Evolutionary conservation across 2,329 filamentous ascomycete species (phyloP).

Genomic region (Penicillium sp.): DNA sequence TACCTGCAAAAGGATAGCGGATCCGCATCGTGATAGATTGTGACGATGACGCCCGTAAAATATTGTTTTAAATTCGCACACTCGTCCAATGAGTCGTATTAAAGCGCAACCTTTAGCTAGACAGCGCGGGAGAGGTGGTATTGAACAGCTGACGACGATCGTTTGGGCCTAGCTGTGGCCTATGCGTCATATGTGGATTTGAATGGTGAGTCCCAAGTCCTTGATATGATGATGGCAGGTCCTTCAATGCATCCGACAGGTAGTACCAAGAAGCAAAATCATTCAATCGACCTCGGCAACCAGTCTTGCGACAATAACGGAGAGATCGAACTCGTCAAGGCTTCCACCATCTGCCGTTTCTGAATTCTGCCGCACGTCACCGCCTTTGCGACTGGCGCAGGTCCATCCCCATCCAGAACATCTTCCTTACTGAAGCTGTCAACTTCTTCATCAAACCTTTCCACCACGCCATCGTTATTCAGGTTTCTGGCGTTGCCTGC

Average conservation of each 20-base stretch:
- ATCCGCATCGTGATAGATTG: slow-evolving; percentile 72
- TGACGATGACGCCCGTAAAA: neutral
- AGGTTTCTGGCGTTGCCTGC: slow-evolving; percentile 38
- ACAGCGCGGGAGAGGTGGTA: neutral
- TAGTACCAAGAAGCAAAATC: neutral
- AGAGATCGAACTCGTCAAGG: neutral
- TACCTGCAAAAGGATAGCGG: slow-evolving; percentile 86
- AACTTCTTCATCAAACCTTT: slow-evolving; percentile 48
- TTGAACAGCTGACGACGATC: slow-evolving; percentile 20
- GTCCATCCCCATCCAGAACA: slow-evolving; percentile 50
- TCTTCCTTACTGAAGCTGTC: slow-evolving; percentile 45
- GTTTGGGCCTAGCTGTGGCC: slow-evolving; percentile 29
- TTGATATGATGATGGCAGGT: neutral
- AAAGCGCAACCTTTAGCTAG: neutral
- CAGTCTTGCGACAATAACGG: slow-evolving; percentile 31
- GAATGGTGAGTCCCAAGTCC: neutral
- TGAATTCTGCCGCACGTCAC: slow-evolving; percentile 39
- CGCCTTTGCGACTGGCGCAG: slow-evolving; percentile 45
- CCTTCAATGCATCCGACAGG: neutral
- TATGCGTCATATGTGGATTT: slow-evolving; percentile 39
- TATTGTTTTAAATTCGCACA: neutral
- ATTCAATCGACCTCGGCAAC: slow-evolving; percentile 6
- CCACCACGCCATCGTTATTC: slow-evolving; percentile 42
- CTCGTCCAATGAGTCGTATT: neutral
- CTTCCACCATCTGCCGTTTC: slow-evolving; percentile 5